These are phyloP conservation scores for Boletus insuetus DNA, from an alignment of 768 basidiomycete species.

Conservation along the genomic window DNA sequence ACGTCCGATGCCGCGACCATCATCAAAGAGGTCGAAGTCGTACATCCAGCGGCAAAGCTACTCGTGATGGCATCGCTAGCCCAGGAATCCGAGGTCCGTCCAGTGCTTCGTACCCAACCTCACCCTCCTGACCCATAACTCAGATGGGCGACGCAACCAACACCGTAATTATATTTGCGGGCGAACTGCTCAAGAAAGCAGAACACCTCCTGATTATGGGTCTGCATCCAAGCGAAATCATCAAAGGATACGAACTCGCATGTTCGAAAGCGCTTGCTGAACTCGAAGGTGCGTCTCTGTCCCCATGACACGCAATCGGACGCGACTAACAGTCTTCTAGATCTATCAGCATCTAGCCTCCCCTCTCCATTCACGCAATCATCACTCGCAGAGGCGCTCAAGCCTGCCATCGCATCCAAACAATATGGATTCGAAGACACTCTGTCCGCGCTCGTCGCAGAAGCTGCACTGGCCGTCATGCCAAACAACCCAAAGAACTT, in stretches of 20 bases:
- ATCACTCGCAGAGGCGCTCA: constrained; percentile 72
- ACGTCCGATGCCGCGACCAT: constrained; percentile 99
- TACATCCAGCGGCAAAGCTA: constrained; percentile 98
- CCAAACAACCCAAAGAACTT: constrained; percentile 84
- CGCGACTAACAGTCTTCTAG: constrained; percentile 38
- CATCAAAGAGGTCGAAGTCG: constrained; percentile 95
- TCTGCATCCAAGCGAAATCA: constrained; percentile 93
- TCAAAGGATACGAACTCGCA: constrained; percentile 93
- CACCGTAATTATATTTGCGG: constrained; percentile 90
- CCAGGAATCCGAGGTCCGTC: constrained; percentile 85
- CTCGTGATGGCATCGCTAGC: constrained; percentile 98
- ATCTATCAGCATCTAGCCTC: constrained; percentile 64
- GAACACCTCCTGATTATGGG: constrained; percentile 95
- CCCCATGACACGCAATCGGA: constrained; percentile 3
- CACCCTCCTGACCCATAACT: constrained; percentile 1
- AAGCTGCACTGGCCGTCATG: constrained; percentile 92
- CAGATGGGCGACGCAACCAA: constrained; percentile 99
- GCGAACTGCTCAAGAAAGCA: constrained; percentile 91
- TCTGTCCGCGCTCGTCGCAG: constrained; percentile 81
- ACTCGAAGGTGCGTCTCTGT: constrained; percentile 78
- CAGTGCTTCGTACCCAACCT: neutral
- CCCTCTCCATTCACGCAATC: constrained; percentile 70
- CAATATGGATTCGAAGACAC: constrained; percentile 93
- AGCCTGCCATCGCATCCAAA: constrained; percentile 93
- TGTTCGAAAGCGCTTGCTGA: constrained; percentile 79